Base-by-base conservation (phyloP, 495 filamentous ascomycete genomes). In the Sphaerosporella brunnea region DNA sequence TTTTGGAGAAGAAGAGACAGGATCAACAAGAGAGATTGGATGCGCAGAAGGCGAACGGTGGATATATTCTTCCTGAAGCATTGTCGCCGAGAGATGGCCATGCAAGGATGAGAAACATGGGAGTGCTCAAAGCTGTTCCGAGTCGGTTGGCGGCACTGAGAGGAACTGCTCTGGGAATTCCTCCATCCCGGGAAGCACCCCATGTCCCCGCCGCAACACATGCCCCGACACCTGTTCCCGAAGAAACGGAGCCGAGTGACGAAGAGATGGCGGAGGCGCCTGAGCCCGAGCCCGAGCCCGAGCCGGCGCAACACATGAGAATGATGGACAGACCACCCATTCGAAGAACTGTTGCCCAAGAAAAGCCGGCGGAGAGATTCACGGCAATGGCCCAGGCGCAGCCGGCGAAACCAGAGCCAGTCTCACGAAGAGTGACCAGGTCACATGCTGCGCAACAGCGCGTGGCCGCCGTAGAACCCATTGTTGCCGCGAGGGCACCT, bases 391-490 rank as follows among this genome's bases (percentile, higher is more conserved):
- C 40, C 13, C 13, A 13, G 21, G 40, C 18, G 10, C 21, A 24
- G 3, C 24, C 26, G 26, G 24, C 40, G 40, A 24, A 26, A 26
- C 40, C 40, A 11, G 10, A 9, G 19, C 13, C 19, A 9, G 4
- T 20, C 4, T 3, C 5, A 24, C 21, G 20, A 4, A 24, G 40
- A 4, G 2, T 43, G 1, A 43, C 40, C 11, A 43, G 40, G 38
- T 59, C 56, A 5, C 44, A 59, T 55, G 74, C 74, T 9, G 74
- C 74, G 4, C 73, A 77, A 47, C 73, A 77, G 51, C 62, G 74
- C 39, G 68, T 13, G 7, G 39, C 19, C 15, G 19, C 20, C 20
- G 20, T 43, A 21, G 20, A 32, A 32, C 28, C 28, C 4, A 37
- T 37, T 9, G 8, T 13, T 15, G 15, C 35, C 35, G 18, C 8